A percentile compares a stretch with the other conserved stretches of the same genome.
These are phyloP conservation scores for Pseudohalonectria lignicola DNA, from an alignment of 2,329 filamentous ascomycete species.

Conservation along the genomic window DNA sequence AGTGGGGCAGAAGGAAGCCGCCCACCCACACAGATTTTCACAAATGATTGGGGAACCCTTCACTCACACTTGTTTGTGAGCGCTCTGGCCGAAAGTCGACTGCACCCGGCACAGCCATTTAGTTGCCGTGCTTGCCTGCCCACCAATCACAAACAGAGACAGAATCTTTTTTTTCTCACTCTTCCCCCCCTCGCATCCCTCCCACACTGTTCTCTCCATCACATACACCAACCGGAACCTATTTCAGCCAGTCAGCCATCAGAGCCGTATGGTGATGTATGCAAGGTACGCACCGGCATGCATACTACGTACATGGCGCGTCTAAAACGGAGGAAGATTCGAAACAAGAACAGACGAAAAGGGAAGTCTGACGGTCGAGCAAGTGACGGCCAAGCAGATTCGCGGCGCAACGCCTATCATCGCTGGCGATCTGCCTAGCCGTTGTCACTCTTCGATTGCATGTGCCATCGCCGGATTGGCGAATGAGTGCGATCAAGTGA, in stretches of 20 bases:
- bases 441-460: too few relatives aligned
- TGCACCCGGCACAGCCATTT: background rate
- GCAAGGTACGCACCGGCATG: background rate
- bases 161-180: background rate
- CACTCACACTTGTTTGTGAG: background rate
- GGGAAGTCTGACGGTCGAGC: too few relatives aligned
- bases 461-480: too few relatives aligned
- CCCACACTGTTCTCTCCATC: too few relatives aligned
- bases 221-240: background rate
- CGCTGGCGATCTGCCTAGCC: background rate
- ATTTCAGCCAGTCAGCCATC: too few relatives aligned
- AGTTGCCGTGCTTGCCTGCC: background rate
- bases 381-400: background rate
- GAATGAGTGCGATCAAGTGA: too few relatives aligned
- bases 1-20: background rate
- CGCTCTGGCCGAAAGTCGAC: background rate
- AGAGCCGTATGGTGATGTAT: too few relatives aligned
- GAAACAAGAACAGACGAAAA: background rate
- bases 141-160: background rate
- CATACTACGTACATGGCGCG: too few relatives aligned
- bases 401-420: background rate
- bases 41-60: background rate
- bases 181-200: too few relatives aligned
- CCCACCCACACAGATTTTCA: background rate
- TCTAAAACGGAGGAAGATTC: too few relatives aligned